A percentile compares a stretch with the other conserved stretches of the same genome.
Conservation (phyloP, 1,139 yeast genomes). For the Scheffersomyces insectosa region DNA sequence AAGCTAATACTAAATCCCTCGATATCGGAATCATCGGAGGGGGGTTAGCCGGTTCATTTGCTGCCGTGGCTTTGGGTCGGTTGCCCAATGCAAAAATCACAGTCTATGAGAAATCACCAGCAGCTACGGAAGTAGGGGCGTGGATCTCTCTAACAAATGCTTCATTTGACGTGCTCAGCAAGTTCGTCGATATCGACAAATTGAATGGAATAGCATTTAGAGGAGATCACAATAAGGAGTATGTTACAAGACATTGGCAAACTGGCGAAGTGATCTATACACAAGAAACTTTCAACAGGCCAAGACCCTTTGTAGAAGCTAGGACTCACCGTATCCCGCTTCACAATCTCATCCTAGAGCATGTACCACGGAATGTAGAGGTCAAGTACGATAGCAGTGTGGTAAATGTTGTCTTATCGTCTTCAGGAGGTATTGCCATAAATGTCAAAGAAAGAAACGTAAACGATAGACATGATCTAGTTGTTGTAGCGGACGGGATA, state of each 20-base stretch:
- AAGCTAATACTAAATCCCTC: background rate
- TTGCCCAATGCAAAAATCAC: background rate
- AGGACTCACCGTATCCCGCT: background rate
- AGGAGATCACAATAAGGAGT: background rate
- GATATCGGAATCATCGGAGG: background rate
- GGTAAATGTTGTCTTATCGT: background rate
- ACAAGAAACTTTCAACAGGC: background rate
- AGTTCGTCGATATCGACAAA: background rate
- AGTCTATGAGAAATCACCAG: background rate
- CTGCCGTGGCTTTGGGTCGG: background rate
- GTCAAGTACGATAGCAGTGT: background rate
- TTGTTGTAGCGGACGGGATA: background rate
- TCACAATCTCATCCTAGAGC: background rate
- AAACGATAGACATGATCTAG: background rate
- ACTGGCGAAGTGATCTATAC: background rate
- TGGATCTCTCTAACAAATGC: background rate
- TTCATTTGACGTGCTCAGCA: background rate
- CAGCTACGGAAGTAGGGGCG: background rate
- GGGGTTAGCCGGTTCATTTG: background rate
- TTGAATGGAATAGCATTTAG: background rate
- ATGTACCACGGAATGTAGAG: background rate
- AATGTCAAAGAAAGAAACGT: background rate
- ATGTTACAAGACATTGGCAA: background rate
- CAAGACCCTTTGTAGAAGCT: background rate
- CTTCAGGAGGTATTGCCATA: background rate